A percentile compares a stretch with the other conserved stretches of the same genome.
phyloP scores from a whole-genome alignment of 768 basidiomycete species.

The Antrodiella citrinella region DNA sequence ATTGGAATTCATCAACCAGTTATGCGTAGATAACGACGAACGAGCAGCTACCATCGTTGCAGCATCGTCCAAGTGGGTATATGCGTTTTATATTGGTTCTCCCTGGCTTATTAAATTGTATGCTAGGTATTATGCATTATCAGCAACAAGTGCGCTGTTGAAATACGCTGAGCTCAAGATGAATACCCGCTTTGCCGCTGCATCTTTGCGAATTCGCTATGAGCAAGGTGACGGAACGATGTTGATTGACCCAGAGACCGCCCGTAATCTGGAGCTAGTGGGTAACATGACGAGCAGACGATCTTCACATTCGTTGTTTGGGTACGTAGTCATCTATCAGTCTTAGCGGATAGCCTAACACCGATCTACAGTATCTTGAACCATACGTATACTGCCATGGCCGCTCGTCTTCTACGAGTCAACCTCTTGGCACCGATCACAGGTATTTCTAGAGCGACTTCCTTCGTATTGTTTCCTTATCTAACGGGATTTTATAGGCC shows the following conservation, averaged over 20 bases:
- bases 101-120: neutral
- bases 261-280: constrained; percentile 83
- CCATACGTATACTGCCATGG: constrained; percentile 88
- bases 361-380: constrained; percentile 49
- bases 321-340: constrained; percentile 47
- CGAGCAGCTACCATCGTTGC: constrained; percentile 74
- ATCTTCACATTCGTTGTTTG: constrained; percentile 69
- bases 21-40: constrained; percentile 76
- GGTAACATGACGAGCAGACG: constrained; percentile 62
- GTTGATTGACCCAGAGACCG: constrained; percentile 90
- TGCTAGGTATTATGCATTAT: constrained; percentile 79
- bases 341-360: neutral
- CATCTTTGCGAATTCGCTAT: constrained; percentile 69
- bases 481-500: constrained; percentile 32
- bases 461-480: neutral
- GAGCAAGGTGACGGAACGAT: constrained; percentile 83
- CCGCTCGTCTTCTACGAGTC: constrained; percentile 64
- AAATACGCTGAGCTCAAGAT: constrained; percentile 68
- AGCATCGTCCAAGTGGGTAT: constrained; percentile 68
- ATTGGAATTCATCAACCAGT: constrained; percentile 68
- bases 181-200: constrained; percentile 61
- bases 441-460: constrained; percentile 29
- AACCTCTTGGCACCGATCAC: constrained; percentile 81
- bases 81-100: constrained; percentile 13
- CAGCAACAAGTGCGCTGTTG: constrained; percentile 80